Evolutionary conservation across 768 basidiomycete genomes (phyloP).

Genomic region (Termitomyces sp.): DNA sequence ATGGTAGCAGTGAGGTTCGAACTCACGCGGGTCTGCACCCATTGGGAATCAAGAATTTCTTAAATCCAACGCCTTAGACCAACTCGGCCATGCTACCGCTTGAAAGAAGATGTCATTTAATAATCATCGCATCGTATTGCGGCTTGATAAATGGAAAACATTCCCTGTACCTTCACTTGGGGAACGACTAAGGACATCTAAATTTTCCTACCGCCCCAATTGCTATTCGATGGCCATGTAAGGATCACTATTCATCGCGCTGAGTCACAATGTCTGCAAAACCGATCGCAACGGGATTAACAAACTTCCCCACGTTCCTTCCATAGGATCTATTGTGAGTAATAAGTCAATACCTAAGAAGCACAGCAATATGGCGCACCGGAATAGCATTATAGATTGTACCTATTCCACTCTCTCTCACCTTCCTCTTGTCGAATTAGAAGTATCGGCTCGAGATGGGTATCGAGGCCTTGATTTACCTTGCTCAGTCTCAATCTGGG

Average conservation of each 20-base stretch:
- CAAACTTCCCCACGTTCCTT: no score
- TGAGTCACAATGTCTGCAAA: no score
- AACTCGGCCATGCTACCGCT: constrained; percentile 74
- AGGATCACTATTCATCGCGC: no score
- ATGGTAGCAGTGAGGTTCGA: constrained; percentile 84
- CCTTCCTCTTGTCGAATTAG: not conserved
- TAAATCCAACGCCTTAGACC: constrained; percentile 93
- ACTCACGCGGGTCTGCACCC: constrained; percentile 82
- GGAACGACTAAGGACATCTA: no score
- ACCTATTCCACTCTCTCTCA: not conserved
- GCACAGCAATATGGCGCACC: not conserved
- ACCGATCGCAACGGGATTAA: no score
- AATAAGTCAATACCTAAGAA: not conserved
- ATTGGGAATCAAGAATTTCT: constrained; percentile 72
- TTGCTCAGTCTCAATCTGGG: not conserved
- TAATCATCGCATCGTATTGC: no score
- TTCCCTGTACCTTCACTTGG: no score
- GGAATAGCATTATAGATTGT: not conserved
- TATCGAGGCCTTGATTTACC: not conserved
- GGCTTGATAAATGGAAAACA: no score
- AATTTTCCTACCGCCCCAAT: no score
- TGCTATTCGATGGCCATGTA: no score
- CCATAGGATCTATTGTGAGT: no score
- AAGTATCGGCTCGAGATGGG: no score
- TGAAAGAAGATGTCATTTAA: not conserved